Percentiles rank a stretch among this genome's conserved stretches.
These are phyloP conservation scores for Erodium moschatum DNA, from an alignment of 441 rosid genomes.

Conservation along the genomic window DNA sequence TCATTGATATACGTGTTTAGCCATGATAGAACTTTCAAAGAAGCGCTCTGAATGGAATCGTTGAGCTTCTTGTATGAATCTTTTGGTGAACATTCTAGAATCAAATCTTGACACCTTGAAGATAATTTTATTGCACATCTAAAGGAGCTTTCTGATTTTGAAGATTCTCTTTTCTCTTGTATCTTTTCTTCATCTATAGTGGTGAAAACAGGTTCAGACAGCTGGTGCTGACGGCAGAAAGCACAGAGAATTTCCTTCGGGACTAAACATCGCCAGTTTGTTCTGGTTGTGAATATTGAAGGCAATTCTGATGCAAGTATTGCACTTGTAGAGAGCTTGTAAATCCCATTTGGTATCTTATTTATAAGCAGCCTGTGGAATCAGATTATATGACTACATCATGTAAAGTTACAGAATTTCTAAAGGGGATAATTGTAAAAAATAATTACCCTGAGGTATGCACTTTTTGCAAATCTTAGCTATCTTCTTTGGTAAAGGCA, in stretches of 20 bases:
- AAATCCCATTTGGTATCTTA: conserved; percentile 73
- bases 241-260: conserved; percentile 68
- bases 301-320: conserved; percentile 68
- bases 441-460: too few relatives aligned
- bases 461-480: too few relatives aligned
- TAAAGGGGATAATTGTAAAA: too few relatives aligned
- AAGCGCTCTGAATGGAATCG: conserved; percentile 66
- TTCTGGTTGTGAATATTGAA: conserved; percentile 46
- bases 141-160: conserved; percentile 32
- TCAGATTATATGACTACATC: background rate
- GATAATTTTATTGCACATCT: conserved; percentile 61
- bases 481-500: too few relatives aligned
- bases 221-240: conserved; percentile 78
- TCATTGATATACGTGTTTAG: conserved; percentile 53
- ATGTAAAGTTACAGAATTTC: background rate
- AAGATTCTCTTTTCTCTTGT: conserved; percentile 18
- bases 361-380: conserved; percentile 8
- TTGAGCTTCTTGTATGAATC: conserved; percentile 55
- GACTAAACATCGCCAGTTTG: conserved; percentile 77
- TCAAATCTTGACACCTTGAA: conserved; percentile 53
- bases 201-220: conserved; percentile 68
- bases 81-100: conserved; percentile 56
- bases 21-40: conserved; percentile 69
- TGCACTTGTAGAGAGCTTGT: conserved; percentile 75
- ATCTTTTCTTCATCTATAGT: conserved; percentile 10